Evolutionary conservation across 2,329 filamentous ascomycete genomes (phyloP), one percentile per base, ranked within the genome.

Genomic region (Fonsecaea pugnacius): DNA sequence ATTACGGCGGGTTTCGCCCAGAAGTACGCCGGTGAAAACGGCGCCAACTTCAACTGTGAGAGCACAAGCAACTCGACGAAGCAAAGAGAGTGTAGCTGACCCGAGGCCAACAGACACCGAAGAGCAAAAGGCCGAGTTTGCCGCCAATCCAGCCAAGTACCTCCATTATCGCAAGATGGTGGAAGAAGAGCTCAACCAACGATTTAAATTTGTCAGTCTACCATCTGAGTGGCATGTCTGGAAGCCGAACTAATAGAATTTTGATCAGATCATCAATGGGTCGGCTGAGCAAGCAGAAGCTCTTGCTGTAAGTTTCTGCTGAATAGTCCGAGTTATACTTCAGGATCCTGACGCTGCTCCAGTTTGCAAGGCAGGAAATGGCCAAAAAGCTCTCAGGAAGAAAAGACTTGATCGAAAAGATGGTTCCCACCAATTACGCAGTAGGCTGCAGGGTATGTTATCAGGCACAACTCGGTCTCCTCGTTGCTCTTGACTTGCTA

Each of bases 271-370:
- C 12, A 21, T 60, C 14, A 60, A 60, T 27, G 46, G 46, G 6
- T 36, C 58, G 1, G n/a, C 14, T 1, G 58, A 60, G n/a, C 16
- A 21, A 8, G 6, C 4, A 40, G 40, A 50, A 35, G 57, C 57
- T 12, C 55, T 58, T 83, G 80, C 79, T 75, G 74, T 9, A 56
- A 71, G 1, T 83, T 83, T 64, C 82, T 81, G 67, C 70, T 12
- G 33, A 12, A 9, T 72, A 6, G 43, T 58, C 27, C 27, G 43
- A 50, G 21, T 18, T 10, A 1, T 76, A 72, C 3, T 77, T 75
- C 6, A 73, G 77, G 60, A 69, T 54, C 8, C 82, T 84, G 64
- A 75, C 75, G 14, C 63, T 60, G 10, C 74, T 72, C 1, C 75
- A 78, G 62, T 32, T 38, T 33, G 33, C 38, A 24, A 27, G 51